Evolutionary conservation across 139 green algal species (phyloP).

Genomic region (Micractinium sp.): DNA sequence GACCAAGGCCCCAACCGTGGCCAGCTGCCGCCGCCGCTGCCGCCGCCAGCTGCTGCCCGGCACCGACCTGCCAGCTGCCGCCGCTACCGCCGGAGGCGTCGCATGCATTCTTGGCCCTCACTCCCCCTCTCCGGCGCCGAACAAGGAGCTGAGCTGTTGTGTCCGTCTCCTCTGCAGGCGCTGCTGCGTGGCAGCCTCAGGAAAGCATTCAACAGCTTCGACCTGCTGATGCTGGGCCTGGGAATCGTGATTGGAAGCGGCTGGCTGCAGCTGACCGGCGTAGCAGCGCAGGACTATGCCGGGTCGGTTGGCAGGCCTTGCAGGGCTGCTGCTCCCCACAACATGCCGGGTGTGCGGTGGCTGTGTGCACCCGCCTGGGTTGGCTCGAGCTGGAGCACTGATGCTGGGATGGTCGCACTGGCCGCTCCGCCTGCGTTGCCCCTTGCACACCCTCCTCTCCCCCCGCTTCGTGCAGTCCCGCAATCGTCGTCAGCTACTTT

Average conservation of each 20-base stretch:
- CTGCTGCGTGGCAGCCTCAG: constrained; percentile 39
- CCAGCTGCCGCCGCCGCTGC: neutral
- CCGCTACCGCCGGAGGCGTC: too few relatives aligned
- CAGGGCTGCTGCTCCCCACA: neutral
- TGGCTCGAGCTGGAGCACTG: too few relatives aligned
- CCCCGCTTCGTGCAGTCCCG: constrained; percentile 10
- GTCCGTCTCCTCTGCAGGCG: constrained; percentile 21
- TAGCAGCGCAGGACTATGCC: constrained; percentile 3
- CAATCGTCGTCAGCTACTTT: constrained; percentile 38
- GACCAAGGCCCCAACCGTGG: too few relatives aligned
- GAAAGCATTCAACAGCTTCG: constrained; percentile 31
- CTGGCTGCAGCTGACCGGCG: constrained; percentile 34
- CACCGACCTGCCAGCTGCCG: neutral
- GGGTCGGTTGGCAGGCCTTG: constrained; percentile 1
- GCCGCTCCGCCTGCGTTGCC: neutral
- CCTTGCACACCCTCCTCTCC: neutral
- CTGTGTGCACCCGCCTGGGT: too few relatives aligned
- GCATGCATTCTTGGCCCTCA: too few relatives aligned
- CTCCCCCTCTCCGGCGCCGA: too few relatives aligned
- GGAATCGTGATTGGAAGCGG: constrained; percentile 42
- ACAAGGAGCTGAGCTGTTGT: neutral
- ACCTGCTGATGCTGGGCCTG: constrained; percentile 46
- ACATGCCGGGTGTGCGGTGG: too few relatives aligned
- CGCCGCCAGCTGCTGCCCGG: neutral
- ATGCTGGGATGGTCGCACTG: too few relatives aligned